Evolutionary conservation across 108 stramenopile genomes (phyloP).

Genomic region (Discostella pseudostelligera): DNA sequence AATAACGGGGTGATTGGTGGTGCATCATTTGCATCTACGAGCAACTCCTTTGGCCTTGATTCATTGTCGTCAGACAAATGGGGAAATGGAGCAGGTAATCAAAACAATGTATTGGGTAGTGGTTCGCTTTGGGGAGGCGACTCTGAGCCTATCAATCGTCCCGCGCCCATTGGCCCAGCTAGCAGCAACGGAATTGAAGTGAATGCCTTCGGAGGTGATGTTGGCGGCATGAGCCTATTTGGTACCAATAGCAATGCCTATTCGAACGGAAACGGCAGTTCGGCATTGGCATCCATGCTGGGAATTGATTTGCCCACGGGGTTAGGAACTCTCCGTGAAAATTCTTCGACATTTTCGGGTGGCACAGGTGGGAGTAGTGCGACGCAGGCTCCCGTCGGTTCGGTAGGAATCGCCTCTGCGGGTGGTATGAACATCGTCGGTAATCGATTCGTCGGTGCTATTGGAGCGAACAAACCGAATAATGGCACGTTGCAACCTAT

Average conservation of each 20-base stretch:
- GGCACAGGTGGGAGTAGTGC: slow-evolving; percentile 6
- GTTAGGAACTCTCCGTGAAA: slow-evolving; percentile 70
- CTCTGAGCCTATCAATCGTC: slow-evolving; percentile 12
- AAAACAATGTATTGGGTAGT: slow-evolving; percentile 39
- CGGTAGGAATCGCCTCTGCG: neutral
- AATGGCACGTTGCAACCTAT: slow-evolving; percentile 47
- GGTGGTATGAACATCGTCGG: neutral
- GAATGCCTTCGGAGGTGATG: slow-evolving; percentile 23
- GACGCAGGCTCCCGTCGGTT: slow-evolving; percentile 19
- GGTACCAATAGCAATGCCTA: slow-evolving; percentile 33
- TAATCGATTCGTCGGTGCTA: slow-evolving; percentile 30
- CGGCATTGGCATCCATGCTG: slow-evolving; percentile 82
- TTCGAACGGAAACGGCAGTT: slow-evolving; percentile 53
- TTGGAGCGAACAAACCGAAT: slow-evolving; percentile 53
- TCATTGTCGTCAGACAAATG: slow-evolving; percentile 31
- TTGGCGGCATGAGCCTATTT: slow-evolving; percentile 41
- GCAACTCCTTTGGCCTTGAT: slow-evolving; percentile 30
- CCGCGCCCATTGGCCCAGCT: slow-evolving; percentile 41
- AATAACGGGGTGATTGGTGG: slow-evolving; percentile 42
- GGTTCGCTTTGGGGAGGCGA: slow-evolving; percentile 35
- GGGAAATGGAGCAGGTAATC: slow-evolving; percentile 51
- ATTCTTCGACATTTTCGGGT: slow-evolving; percentile 17
- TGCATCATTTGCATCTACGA: slow-evolving; percentile 25
- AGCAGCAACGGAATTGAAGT: slow-evolving; percentile 19
- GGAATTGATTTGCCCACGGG: slow-evolving; percentile 82